These are phyloP conservation scores for Cladosporium cucumerinum DNA, from an alignment of 2,329 filamentous ascomycete species.

Conservation along the genomic window DNA sequence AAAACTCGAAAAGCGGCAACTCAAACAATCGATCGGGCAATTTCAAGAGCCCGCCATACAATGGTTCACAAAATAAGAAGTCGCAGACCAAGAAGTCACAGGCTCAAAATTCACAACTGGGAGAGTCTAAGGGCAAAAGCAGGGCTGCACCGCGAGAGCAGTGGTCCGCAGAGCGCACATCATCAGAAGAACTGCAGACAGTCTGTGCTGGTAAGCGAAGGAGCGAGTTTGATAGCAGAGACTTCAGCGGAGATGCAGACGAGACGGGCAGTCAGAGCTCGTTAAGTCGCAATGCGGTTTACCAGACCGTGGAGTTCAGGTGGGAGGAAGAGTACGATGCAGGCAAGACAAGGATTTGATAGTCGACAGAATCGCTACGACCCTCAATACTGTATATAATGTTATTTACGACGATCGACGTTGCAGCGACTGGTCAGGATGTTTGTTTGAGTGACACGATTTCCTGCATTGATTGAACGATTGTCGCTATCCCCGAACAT, in stretches of 20 bases:
- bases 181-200: not conserved
- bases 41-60: not conserved
- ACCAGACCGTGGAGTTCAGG: slow-evolving; percentile 17
- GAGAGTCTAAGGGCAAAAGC: not conserved
- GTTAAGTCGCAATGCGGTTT: slow-evolving; percentile 17
- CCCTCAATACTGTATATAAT: not conserved
- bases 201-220: not conserved
- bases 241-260: slow-evolving; percentile 6
- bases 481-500: not conserved
- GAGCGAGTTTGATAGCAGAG: not conserved
- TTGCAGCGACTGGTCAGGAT: not conserved
- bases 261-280: slow-evolving; percentile 19
- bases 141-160: not conserved
- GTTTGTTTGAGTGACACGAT: not conserved
- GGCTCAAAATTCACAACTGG: not conserved
- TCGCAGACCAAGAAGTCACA: not conserved
- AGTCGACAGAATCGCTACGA: slow-evolving; percentile 8
- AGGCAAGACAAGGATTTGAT: not conserved
- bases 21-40: slow-evolving; percentile 1
- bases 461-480: not conserved
- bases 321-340: slow-evolving; percentile 18
- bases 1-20: slow-evolving; percentile 13
- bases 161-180: not conserved
- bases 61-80: not conserved
- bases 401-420: not conserved